Base-by-base conservation (phyloP, 768 basidiomycete genomes). In the Crucibulum laeve region DNA sequence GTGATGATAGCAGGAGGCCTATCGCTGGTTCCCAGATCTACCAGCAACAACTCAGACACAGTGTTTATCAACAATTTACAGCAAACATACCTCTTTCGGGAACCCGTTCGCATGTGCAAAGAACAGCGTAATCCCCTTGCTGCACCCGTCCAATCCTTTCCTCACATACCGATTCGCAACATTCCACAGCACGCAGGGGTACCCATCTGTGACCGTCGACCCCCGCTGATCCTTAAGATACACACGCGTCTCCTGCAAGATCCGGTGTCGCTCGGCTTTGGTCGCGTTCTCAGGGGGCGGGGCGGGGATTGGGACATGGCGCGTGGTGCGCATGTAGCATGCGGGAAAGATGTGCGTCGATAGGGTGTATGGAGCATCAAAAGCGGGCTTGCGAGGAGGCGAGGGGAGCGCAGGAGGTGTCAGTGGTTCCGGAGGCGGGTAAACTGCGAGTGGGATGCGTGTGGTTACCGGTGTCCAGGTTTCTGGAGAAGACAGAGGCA, bases 101-200 rank as follows among this genome's bases (percentile, higher is more conserved):
- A 94, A 85, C 1, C 93, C 91, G 60, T 90, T 94, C 2, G 89
- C 90, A 58, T 94, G 92, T 3, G 79, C 77, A 37, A 88, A 68
- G 49, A 93, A 76, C 40, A 94, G 61, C 0, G 90, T 94, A 7
- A 87, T 40, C 0, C 84, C 79, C 10, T 64, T 63, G 18, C 54
- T 57, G 32, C 43, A 48, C 24, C 41, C 46, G 13, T 51, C 47
- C 14, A 60, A 36, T 5, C 57, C 65, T 34, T 59, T 62, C 52
- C 69, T 69, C 22, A 76, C 74, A 58, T 85, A 91, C 32, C 89
- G 77, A 54, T 92, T 89, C 25, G 82, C 56, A 40, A 77, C 82
- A 40, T 76, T 81, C 86, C 87, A 90, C 41, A 91, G 59, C 3
- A 76, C 55, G 42, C 59, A 53, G 1, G 67, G 64, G 42, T 70